Conservation (phyloP, 768 basidiomycete species). For the Russula sp. region DNA sequence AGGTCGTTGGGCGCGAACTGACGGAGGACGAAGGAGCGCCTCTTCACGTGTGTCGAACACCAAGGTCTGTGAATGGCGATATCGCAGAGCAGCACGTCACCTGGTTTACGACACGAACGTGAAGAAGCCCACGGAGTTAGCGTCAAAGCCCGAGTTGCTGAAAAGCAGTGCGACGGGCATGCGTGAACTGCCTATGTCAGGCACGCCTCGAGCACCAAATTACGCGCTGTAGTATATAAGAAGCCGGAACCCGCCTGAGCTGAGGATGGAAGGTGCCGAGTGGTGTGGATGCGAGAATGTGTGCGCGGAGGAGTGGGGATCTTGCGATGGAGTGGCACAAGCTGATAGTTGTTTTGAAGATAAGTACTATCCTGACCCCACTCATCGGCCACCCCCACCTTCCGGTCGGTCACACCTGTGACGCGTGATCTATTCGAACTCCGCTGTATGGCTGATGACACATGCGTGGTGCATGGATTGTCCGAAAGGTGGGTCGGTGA, state of each 20-base stretch:
- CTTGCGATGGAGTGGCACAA: constrained; percentile 42
- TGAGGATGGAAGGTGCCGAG: constrained; percentile 51
- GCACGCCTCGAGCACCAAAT: constrained; percentile 56
- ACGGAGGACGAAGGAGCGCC: constrained; percentile 29
- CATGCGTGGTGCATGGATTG: too few species aligned
- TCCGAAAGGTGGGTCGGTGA: too few species aligned
- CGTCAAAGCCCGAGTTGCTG: constrained; percentile 86
- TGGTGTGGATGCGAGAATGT: constrained; percentile 45
- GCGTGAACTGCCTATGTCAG: constrained; percentile 51
- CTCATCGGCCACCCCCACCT: too few species aligned
- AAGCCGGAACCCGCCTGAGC: constrained; percentile 83
- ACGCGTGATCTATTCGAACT: too few species aligned
- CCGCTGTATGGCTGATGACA: too few species aligned
- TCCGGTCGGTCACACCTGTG: too few species aligned
- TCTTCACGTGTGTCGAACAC: constrained; percentile 60
- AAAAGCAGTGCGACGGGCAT: constrained; percentile 67
- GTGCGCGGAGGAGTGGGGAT: constrained; percentile 37
- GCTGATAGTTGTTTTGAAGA: constrained; percentile 60
- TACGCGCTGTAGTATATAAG: constrained; percentile 73
- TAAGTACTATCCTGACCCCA: too few species aligned
- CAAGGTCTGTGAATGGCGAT: constrained; percentile 84
- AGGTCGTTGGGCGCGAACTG: constrained; percentile 69
- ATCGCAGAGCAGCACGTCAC: constrained; percentile 76
- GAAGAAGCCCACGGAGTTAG: constrained; percentile 86
- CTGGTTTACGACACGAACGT: constrained; percentile 57